A percentile compares a stretch with the other conserved stretches of the same genome.
Evolutionary conservation across 768 basidiomycete genomes (phyloP).

Genomic region (Pulveroboletus sp.): DNA sequence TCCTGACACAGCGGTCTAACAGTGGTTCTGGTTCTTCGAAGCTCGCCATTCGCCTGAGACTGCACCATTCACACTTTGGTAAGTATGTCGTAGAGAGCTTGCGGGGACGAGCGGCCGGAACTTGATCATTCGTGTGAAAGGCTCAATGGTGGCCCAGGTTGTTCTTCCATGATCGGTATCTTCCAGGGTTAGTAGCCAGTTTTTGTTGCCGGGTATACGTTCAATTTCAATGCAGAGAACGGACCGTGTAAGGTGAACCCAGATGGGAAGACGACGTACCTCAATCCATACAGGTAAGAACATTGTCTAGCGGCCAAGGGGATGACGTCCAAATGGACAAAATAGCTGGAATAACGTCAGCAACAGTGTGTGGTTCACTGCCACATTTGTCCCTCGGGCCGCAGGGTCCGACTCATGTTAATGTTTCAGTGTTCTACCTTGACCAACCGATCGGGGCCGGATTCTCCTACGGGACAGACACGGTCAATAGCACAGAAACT

Average conservation of each 20-base stretch:
- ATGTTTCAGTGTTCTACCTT: conserved; percentile 59
- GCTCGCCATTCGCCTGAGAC: conserved; percentile 56
- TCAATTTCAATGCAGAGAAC: conserved; percentile 40
- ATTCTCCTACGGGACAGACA: conserved; percentile 57
- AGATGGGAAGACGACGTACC: conserved; percentile 49
- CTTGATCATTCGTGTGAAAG: conserved; percentile 24
- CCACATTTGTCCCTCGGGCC: not conserved
- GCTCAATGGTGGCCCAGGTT: conserved; percentile 62
- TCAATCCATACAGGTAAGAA: conserved; percentile 59
- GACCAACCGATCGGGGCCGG: conserved; percentile 69
- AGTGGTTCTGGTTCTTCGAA: conserved; percentile 81
- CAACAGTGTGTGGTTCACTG: conserved; percentile 53
- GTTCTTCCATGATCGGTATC: conserved; percentile 62
- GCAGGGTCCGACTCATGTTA: not conserved
- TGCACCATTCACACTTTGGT: conserved; percentile 69
- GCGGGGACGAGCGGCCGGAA: not conserved
- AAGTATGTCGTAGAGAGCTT: not conserved
- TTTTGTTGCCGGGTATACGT: not conserved
- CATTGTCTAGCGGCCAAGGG: not conserved
- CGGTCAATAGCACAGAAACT: conserved; percentile 47
- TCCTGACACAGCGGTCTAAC: conserved; percentile 4
- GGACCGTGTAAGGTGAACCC: conserved; percentile 63
- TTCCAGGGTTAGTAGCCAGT: conserved; percentile 53
- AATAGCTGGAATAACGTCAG: conserved; percentile 65
- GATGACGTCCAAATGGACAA: not conserved